phyloP scores from a whole-genome alignment of 805 yeast genomes.

The Schwanniomyces pseudopolymorphus region DNA sequence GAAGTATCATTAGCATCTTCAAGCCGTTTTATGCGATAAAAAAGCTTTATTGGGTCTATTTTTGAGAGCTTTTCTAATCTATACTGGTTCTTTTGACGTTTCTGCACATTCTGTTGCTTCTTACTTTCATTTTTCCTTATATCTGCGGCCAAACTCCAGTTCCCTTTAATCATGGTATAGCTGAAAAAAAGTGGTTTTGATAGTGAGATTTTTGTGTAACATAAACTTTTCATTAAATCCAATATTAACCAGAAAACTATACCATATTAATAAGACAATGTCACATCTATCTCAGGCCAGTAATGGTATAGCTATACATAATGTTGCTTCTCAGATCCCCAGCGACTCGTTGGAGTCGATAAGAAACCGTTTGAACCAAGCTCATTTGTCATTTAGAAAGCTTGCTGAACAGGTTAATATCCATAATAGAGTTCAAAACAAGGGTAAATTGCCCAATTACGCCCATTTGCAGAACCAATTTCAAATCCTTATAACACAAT shows the following conservation, averaged over 20 bases:
- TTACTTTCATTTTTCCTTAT: slow-evolving; percentile 34
- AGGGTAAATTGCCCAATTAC: slow-evolving; percentile 44
- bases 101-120: slow-evolving; percentile 34
- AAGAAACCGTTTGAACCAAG: slow-evolving; percentile 42
- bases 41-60: slow-evolving; percentile 35
- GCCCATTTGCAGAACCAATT: slow-evolving; percentile 80
- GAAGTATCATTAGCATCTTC: slow-evolving; percentile 12
- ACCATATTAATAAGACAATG: background rate
- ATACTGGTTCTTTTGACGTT: slow-evolving; percentile 34
- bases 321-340: slow-evolving; percentile 26
- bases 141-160: slow-evolving; percentile 38
- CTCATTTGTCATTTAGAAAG: slow-evolving; percentile 39
- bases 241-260: background rate
- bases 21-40: slow-evolving; percentile 31
- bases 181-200: background rate
- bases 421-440: slow-evolving; percentile 35
- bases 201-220: background rate
- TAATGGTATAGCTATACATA: background rate
- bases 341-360: slow-evolving; percentile 40
- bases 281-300: background rate
- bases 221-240: background rate
- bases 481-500: slow-evolving; percentile 78
- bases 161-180: slow-evolving; percentile 23
- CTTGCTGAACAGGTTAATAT: slow-evolving; percentile 36
- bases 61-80: slow-evolving; percentile 22